These are phyloP conservation scores for Scedosporium apiospermum DNA, from an alignment of 2,329 filamentous ascomycete species.

Conservation along the genomic window DNA sequence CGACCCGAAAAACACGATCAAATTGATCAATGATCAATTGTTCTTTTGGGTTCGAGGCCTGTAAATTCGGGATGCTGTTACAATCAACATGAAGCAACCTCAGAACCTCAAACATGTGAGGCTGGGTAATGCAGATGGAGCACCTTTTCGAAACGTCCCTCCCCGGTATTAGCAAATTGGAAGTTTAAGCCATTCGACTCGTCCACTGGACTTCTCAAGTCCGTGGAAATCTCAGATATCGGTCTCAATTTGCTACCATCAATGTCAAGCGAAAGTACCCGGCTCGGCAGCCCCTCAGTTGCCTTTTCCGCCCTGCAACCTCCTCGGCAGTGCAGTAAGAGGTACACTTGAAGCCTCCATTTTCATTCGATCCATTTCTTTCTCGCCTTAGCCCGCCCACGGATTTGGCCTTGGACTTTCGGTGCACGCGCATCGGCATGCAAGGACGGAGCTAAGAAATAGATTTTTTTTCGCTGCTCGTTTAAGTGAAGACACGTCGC, in stretches of 20 bases:
- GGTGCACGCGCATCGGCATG: background rate
- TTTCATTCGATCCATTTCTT: too few relatives aligned
- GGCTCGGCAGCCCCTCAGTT: too few relatives aligned
- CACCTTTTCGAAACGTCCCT: background rate
- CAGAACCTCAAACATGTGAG: background rate
- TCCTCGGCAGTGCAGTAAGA: too few relatives aligned
- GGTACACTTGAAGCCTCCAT: too few relatives aligned
- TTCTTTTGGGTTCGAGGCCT: background rate
- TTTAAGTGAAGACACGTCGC: background rate
- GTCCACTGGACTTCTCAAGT: too few relatives aligned
- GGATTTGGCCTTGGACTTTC: background rate
- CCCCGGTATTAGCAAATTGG: too few relatives aligned
- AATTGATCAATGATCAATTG: background rate
- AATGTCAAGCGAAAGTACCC: too few relatives aligned
- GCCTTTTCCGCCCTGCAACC: too few relatives aligned
- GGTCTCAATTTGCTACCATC: too few relatives aligned
- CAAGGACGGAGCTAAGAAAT: background rate
- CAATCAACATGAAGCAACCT: background rate
- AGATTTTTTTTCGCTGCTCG: background rate
- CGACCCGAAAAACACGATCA: background rate
- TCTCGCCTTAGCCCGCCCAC: background rate
- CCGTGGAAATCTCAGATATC: too few relatives aligned
- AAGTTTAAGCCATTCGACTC: too few relatives aligned
- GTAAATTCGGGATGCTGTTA: background rate
- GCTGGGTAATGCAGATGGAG: background rate